A percentile compares a stretch with the other conserved stretches of the same genome.
phyloP scores from a whole-genome alignment of 192 early-diverging fungal species.

The Backusella australiensis region DNA sequence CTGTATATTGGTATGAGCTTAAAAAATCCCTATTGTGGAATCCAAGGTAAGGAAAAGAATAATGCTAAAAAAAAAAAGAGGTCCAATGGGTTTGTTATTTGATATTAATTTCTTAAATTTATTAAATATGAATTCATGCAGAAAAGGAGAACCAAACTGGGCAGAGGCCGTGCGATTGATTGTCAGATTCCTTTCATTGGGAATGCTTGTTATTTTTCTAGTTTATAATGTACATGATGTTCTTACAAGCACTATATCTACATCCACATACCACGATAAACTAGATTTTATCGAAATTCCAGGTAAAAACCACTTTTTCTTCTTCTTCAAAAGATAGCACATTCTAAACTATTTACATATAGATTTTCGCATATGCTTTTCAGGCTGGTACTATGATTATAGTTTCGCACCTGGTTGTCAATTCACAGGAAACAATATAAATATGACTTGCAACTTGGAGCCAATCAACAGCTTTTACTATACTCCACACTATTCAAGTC shows the following conservation, averaged over 20 bases:
- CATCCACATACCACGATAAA: not conserved
- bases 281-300: not conserved
- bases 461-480: not conserved
- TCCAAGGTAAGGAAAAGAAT: not conserved
- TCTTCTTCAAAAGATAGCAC: not conserved
- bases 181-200: not conserved
- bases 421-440: not conserved
- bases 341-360: not conserved
- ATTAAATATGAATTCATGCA: not conserved
- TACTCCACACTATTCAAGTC: not conserved
- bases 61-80: too few species aligned
- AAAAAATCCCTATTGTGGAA: not conserved
- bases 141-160: conserved; percentile 5
- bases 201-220: not conserved
- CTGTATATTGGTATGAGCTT: not conserved
- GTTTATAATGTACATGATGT: not conserved
- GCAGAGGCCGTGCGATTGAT: not conserved
- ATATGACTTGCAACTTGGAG: not conserved
- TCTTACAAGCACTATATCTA: not conserved
- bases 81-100: not conserved
- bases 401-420: not conserved
- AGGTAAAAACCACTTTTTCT: not conserved
- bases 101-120: not conserved
- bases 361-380: not conserved
- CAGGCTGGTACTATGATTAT: not conserved